A percentile compares a stretch with the other conserved stretches of the same genome.
These are phyloP conservation scores for Geosmithia putterillii DNA, from an alignment of 2,329 filamentous ascomycete genomes.

Conservation along the genomic window DNA sequence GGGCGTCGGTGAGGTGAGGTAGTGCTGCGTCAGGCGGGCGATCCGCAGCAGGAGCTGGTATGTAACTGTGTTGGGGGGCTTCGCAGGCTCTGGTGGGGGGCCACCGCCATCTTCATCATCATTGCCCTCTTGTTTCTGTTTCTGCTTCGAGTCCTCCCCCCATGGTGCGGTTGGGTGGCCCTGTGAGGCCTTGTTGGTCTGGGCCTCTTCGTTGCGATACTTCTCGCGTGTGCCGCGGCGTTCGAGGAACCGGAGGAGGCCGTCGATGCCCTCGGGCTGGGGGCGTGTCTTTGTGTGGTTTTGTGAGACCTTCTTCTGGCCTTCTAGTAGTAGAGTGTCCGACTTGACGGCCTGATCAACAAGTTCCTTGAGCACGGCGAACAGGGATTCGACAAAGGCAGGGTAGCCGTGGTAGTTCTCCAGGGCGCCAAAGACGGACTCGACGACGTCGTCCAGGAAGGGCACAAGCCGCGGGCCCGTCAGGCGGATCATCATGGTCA, in stretches of 20 bases:
- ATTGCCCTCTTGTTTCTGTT: too few relatives aligned
- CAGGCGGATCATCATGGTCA: conserved; percentile 88
- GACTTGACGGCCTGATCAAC: conserved; percentile 68
- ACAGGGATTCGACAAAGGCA: conserved; percentile 71
- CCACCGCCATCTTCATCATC: conserved; percentile 19
- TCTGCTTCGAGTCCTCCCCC: conserved; percentile 17
- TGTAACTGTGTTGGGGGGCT: conserved; percentile 60
- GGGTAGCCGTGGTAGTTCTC: conserved; percentile 94
- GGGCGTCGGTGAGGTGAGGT: conserved; percentile 75
- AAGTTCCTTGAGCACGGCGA: conserved; percentile 69
- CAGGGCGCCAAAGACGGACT: conserved; percentile 83
- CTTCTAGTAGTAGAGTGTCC: conserved; percentile 32
- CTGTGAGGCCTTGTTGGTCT: conserved; percentile 12
- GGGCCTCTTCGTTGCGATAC: conserved; percentile 21
- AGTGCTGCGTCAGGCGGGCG: conserved; percentile 73
- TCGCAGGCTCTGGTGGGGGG: conserved; percentile 26
- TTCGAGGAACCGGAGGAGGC: conserved; percentile 46
- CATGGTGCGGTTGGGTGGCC: conserved; percentile 22
- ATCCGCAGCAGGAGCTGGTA: conserved; percentile 77
- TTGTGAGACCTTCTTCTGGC: conserved; percentile 17
- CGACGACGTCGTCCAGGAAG: conserved; percentile 83
- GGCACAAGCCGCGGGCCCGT: conserved; percentile 73
- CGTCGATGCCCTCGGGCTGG: conserved; percentile 22
- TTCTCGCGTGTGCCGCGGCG: conserved; percentile 30
- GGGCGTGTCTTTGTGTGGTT: conserved; percentile 29